Evolutionary conservation across 805 yeast genomes (phyloP), one percentile per base, ranked within the genome.

Genomic region (Pichia insulana): DNA sequence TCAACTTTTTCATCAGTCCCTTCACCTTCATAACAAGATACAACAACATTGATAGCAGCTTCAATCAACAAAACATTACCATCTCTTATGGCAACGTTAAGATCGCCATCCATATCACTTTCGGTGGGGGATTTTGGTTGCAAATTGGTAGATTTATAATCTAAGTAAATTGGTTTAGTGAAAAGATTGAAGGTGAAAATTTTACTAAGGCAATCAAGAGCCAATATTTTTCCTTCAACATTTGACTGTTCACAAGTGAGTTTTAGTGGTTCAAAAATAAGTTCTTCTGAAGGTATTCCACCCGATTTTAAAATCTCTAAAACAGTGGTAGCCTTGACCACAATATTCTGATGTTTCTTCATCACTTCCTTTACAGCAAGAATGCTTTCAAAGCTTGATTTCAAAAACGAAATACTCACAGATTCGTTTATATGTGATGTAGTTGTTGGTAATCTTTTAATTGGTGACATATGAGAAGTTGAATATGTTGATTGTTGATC

Each of bases 1-100:
- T 94, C 98, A 28, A 94, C 77, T 44, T 74, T 78, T 19, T 84
- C 84, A 57, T 89, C 95, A 0, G 97, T 87, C 2, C 88, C 87
- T 61, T 92, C 98, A 33, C 95, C 95, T 47, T 82, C 85, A 59
- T 86, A 90, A 50, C 95, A 83, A 20, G 81, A 78, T 19, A 92
- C 76, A 18, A 89, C 84, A 13, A 88, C 83, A 49, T 82, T 83
- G 34, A 90, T 83, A 0, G 95, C 87, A 19, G 83, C 83, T 57
- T 85, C 92, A 26, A 92, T 78, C 46, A 86, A 57, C 18, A 72
- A 71, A 16, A 77, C 70, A 37, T 73, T 73, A 28, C 49, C 54
- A n/a, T 42, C 50, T 12, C 46, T 42, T 7, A 40, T 18, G 26
- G 31, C 39, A 22, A 74, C 74, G 8, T 74, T 75, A 1, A 49